Conservation (phyloP, 2,329 filamentous ascomycete species). For the Cercospora zeina region DNA sequence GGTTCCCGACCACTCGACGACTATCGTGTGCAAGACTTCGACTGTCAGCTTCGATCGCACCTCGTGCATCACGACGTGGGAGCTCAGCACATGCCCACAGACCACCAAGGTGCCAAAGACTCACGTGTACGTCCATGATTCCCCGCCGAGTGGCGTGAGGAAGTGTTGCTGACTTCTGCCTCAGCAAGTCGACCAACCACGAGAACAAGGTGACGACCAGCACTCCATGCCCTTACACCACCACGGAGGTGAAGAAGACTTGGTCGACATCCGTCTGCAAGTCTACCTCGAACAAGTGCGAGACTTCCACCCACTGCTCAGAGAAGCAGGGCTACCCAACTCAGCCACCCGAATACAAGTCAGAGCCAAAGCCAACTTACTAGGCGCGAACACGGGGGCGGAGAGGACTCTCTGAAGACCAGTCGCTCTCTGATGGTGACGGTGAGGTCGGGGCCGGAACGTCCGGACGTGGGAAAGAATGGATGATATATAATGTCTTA, state of each 20-base stretch:
- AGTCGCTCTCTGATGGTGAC: neutral
- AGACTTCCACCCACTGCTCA: slow-evolving; percentile 12
- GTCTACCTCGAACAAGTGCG: slow-evolving; percentile 21
- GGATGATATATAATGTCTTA: slow-evolving; percentile 2
- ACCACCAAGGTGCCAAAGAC: slow-evolving; percentile 18
- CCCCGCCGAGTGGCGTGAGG: neutral
- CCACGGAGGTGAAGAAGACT: slow-evolving; percentile 10
- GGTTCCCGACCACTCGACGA: slow-evolving; percentile 21
- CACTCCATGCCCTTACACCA: slow-evolving; percentile 21
- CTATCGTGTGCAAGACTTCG: slow-evolving; percentile 24
- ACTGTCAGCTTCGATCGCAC: slow-evolving; percentile 22
- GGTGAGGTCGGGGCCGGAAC: neutral
- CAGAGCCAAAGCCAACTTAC: slow-evolving; percentile 13
- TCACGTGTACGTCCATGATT: slow-evolving; percentile 11
- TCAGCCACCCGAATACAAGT: slow-evolving; percentile 7
- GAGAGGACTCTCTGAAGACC: neutral
- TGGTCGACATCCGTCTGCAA: slow-evolving; percentile 24
- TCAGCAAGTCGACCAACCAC: slow-evolving; percentile 13
- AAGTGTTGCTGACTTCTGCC: neutral
- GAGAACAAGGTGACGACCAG: slow-evolving; percentile 19
- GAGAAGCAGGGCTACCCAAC: slow-evolving; percentile 19
- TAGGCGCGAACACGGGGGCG: neutral
- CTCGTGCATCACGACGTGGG: slow-evolving; percentile 13
- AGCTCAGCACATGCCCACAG: slow-evolving; percentile 19
- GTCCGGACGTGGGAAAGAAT: neutral